Conservation (phyloP, 257 asterid species). For the Ajuga chamaepitys region DNA sequence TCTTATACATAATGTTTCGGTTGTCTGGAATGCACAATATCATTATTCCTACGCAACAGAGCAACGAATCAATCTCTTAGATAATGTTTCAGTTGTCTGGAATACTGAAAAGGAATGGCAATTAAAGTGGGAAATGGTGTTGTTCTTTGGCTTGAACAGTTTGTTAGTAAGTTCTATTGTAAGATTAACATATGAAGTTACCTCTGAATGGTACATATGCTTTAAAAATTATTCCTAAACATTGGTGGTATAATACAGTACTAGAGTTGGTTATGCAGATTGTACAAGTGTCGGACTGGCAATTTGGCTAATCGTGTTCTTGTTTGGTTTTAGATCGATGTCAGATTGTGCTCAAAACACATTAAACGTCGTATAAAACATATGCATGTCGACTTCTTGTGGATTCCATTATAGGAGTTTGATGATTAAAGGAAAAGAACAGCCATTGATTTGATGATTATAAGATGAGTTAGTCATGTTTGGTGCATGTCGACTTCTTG, state of each 20-base stretch:
- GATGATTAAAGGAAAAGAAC: not conserved
- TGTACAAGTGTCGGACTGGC: not conserved
- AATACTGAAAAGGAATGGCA: not conserved
- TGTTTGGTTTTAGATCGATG: too few species aligned
- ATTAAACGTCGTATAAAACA: too few species aligned
- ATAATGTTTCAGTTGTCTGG: not conserved
- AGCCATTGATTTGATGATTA: not conserved
- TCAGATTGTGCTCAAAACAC: too few species aligned
- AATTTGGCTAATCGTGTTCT: too few species aligned
- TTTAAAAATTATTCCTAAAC: not conserved
- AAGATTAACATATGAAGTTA: not conserved
- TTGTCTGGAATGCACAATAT: too few species aligned
- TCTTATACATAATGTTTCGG: not conserved
- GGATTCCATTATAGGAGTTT: conserved; percentile 6
- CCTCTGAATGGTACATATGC: not conserved
- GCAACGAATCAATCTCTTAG: not conserved
- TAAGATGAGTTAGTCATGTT: too few species aligned
- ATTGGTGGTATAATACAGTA: not conserved
- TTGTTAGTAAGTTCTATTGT: too few species aligned
- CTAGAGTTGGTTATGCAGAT: not conserved
- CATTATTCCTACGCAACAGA: not conserved
- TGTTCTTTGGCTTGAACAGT: not conserved
- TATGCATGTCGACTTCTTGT: not conserved
- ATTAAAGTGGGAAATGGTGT: not conserved
- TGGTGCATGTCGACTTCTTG: not conserved